A percentile compares a stretch with the other conserved stretches of the same genome.
phyloP scores from a whole-genome alignment of 1,139 yeast species.

The Spencermartinsiella ligniputridi region DNA sequence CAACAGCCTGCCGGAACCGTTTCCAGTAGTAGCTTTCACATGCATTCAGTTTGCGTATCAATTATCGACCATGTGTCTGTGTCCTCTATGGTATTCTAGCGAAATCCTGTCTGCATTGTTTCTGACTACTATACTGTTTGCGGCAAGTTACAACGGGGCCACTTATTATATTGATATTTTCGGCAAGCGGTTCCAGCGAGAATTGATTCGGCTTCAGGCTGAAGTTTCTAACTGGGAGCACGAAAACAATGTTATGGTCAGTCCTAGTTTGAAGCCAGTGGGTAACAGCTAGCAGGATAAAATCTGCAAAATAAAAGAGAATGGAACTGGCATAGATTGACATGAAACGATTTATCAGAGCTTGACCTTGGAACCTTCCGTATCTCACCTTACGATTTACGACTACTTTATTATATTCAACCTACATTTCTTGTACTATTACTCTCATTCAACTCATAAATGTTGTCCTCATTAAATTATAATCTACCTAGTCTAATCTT shows the following conservation, averaged over 20 bases:
- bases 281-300: no score
- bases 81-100: slow-evolving; percentile 80
- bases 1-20: slow-evolving; percentile 73
- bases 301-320: no score
- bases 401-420: no score
- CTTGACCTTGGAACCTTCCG: no score
- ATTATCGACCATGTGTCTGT: slow-evolving; percentile 78
- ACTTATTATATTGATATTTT: slow-evolving; percentile 89
- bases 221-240: slow-evolving; percentile 48
- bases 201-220: slow-evolving; percentile 61
- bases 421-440: no score
- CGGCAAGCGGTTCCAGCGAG: slow-evolving; percentile 77
- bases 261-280: slow-evolving; percentile 9
- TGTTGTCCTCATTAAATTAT: no score
- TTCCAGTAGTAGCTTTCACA: slow-evolving; percentile 83
- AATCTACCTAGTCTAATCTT: no score
- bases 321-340: no score
- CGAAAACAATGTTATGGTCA: slow-evolving; percentile 8
- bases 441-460: no score
- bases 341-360: no score
- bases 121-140: slow-evolving; percentile 63
- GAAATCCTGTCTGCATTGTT: slow-evolving; percentile 65
- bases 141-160: slow-evolving; percentile 90
- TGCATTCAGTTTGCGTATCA: slow-evolving; percentile 85
- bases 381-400: no score